Percentiles rank a stretch among this genome's conserved stretches.
Conservation (phyloP, 768 basidiomycete species). For the Lenzites betulinus region DNA sequence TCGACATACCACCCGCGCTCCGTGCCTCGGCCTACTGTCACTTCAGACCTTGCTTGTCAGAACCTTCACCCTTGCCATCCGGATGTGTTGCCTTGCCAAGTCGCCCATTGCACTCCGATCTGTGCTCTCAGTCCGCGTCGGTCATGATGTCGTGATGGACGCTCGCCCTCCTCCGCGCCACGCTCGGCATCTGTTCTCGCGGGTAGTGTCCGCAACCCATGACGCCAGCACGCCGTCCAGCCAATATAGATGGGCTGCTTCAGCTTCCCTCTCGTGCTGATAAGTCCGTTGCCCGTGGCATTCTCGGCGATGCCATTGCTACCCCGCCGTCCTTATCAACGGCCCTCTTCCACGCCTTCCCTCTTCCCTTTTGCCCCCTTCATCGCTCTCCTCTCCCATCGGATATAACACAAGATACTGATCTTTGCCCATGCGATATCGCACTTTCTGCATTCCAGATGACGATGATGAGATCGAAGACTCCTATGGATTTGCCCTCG, state of each 20-base stretch:
- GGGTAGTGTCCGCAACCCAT: not conserved
- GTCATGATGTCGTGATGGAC: conserved; percentile 6
- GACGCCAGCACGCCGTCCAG: not conserved
- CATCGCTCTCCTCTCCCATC: not conserved
- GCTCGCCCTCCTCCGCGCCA: not conserved
- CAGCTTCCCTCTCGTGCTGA: not conserved
- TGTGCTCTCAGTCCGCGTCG: not conserved
- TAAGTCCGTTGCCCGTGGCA: not conserved
- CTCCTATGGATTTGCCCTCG: conserved; percentile 8
- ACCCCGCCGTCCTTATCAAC: conserved; percentile 6
- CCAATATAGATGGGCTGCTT: not conserved
- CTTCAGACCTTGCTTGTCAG: not conserved
- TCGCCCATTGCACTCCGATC: not conserved
- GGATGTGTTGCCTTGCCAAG: not conserved
- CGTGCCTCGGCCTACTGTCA: not conserved
- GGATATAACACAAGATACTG: not conserved
- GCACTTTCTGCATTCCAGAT: conserved; percentile 10
- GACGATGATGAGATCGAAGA: conserved; percentile 22
- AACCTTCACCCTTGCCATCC: not conserved
- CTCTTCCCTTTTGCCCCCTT: not conserved
- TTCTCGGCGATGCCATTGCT: conserved; percentile 6
- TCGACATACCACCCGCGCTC: not conserved
- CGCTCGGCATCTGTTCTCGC: conserved; percentile 11
- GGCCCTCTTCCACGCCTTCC: not conserved
- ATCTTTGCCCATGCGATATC: conserved; percentile 13